phyloP scores from a whole-genome alignment of 179 eudicot genomes.

The Heliamphora pulchella region DNA sequence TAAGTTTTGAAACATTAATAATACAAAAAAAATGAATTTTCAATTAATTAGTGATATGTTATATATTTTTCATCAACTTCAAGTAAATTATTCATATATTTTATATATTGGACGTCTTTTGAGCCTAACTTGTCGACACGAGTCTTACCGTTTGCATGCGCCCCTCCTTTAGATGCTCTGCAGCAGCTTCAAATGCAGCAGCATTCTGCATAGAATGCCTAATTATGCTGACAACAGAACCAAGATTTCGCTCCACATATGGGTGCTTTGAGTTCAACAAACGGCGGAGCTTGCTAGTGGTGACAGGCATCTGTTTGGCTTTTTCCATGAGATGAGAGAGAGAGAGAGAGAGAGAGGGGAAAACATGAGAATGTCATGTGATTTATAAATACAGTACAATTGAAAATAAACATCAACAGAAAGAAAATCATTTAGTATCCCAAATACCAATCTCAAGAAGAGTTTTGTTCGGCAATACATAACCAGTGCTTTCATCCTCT shows the following conservation, averaged over 20 bases:
- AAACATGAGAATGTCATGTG: neutral
- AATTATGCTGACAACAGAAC: conserved; percentile 68
- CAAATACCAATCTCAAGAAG: conserved; percentile 82
- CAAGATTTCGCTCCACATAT: conserved; percentile 76
- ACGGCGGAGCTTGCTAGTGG: conserved; percentile 54
- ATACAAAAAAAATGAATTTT: no score
- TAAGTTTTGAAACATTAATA: no score
- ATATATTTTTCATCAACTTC: no score
- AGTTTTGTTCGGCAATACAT: conserved; percentile 76
- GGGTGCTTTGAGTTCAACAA: conserved; percentile 65
- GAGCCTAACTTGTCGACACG: neutral
- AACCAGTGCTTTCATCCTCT: conserved; percentile 99
- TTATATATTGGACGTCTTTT: neutral
- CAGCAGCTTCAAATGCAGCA: conserved; percentile 65
- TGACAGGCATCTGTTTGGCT: conserved; percentile 97
- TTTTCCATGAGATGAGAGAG: conserved; percentile 14
- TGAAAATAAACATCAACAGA: neutral
- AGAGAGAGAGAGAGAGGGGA: neutral
- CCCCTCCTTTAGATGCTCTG: conserved; percentile 51
- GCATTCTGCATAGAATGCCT: conserved; percentile 72
- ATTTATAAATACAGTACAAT: neutral
- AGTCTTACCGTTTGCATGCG: conserved; percentile 44
- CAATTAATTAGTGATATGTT: no score
- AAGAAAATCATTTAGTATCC: conserved; percentile 13
- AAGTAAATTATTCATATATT: no score